Evolutionary conservation across 2,329 filamentous ascomycete genomes (phyloP).

Genomic region (Calonectria pseudoturangicola): DNA sequence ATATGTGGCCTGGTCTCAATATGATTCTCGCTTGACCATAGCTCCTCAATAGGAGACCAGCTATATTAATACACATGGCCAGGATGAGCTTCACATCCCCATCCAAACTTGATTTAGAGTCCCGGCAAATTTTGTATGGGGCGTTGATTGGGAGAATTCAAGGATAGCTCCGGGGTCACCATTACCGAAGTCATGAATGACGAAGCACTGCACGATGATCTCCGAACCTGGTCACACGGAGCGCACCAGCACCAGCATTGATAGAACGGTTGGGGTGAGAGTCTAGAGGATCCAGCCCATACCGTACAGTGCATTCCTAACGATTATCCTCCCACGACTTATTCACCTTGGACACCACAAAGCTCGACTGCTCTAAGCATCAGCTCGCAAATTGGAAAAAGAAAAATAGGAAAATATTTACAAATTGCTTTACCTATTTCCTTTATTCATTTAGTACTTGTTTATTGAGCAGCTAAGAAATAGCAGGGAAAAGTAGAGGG

Average conservation of each 20-base stretch:
- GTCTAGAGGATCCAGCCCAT: neutral
- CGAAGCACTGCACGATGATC: slow-evolving; percentile 22
- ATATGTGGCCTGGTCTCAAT: neutral
- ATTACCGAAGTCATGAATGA: slow-evolving; percentile 25
- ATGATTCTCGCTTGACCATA: slow-evolving; percentile 11
- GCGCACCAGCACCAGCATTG: slow-evolving; percentile 22
- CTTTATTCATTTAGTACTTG: no score
- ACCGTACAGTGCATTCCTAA: no score
- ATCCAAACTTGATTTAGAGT: slow-evolving; percentile 19
- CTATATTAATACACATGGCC: slow-evolving; percentile 26
- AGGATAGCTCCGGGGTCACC: slow-evolving; percentile 9
- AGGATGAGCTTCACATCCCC: slow-evolving; percentile 5
- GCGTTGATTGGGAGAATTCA: slow-evolving; percentile 8
- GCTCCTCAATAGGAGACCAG: slow-evolving; percentile 24
- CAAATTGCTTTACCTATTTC: no score
- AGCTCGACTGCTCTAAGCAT: no score
- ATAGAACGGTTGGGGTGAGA: slow-evolving; percentile 11
- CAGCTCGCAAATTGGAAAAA: no score
- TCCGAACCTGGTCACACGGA: slow-evolving; percentile 20
- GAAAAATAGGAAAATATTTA: no score
- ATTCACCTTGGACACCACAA: no score
- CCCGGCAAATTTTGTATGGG: slow-evolving; percentile 12
- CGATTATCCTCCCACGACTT: no score
- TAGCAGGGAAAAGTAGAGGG: no score
- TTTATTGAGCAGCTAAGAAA: no score